Conservation (phyloP, 306 rosid genomes). For the Cyclanthera cordifolia region DNA sequence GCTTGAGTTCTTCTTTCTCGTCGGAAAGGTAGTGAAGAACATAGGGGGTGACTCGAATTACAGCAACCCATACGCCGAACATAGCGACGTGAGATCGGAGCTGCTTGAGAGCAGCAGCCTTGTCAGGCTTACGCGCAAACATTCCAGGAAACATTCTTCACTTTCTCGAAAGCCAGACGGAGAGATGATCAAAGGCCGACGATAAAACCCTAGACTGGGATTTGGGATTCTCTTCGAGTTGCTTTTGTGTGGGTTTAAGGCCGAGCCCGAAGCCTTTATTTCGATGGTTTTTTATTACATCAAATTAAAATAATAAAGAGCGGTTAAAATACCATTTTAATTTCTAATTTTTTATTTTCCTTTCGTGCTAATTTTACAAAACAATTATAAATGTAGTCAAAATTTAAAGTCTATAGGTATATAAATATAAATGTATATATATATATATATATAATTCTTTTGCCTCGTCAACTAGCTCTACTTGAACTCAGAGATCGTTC, state of each 20-base stretch:
- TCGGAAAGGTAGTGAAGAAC: conserved; percentile 53
- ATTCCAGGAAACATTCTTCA: conserved; percentile 69
- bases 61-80: conserved; percentile 84
- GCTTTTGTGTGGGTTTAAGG: conserved; percentile 3
- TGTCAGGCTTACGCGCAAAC: conserved; percentile 92
- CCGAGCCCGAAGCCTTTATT: background rate
- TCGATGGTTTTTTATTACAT: background rate
- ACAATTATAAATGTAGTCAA: too few species aligned
- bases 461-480: too few species aligned
- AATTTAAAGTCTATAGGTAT: too few species aligned
- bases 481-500: too few species aligned
- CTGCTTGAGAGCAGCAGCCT: conserved; percentile 73
- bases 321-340: too few species aligned
- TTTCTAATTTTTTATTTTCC: too few species aligned
- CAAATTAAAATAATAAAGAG: too few species aligned
- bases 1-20: conserved; percentile 72
- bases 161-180: too few species aligned
- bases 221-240: background rate
- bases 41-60: conserved; percentile 69
- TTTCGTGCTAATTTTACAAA: too few species aligned
- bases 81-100: conserved; percentile 57
- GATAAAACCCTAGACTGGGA: conserved; percentile 5
- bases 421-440: too few species aligned
- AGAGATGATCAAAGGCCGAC: background rate
- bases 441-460: too few species aligned